These are phyloP conservation scores for Neoscytalidium dimidiatum DNA, from an alignment of 2,329 filamentous ascomycete genomes.

Conservation along the genomic window DNA sequence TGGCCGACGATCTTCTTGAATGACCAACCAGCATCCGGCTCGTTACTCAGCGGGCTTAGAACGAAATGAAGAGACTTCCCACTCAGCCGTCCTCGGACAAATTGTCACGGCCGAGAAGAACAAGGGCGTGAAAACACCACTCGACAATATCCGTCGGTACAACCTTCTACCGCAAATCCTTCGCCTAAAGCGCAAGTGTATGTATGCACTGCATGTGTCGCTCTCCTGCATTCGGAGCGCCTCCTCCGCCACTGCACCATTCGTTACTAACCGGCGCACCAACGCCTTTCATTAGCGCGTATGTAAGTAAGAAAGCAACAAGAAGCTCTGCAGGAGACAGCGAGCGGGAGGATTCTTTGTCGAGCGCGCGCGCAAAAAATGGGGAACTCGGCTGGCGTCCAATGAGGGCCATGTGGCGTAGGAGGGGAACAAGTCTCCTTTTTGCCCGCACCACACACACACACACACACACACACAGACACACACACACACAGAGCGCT, in stretches of 20 bases:
- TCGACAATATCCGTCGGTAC: neutral
- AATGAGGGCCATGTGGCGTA: neutral
- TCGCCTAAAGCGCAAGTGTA: neutral
- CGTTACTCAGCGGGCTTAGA: no score
- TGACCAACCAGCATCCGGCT: no score
- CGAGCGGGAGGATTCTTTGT: neutral
- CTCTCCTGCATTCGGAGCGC: neutral
- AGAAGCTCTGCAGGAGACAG: no score
- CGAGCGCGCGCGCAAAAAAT: neutral
- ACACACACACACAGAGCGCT: no score
- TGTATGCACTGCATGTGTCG: neutral
- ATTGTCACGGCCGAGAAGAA: no score
- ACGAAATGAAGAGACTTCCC: no score
- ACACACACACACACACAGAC: no score
- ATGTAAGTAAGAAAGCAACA: neutral
- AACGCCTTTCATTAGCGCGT: neutral
- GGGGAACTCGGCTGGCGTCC: neutral
- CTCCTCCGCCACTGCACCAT: neutral
- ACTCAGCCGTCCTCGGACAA: no score
- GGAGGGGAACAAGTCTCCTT: neutral
- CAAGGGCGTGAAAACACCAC: no score
- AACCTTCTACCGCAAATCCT: neutral
- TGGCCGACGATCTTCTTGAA: no score
- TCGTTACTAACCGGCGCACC: no score
- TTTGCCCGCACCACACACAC: no score